Percentiles rank a stretch among this genome's conserved stretches.
Conservation (phyloP, 2,329 filamentous ascomycete genomes). For the Claviceps arundinis region DNA sequence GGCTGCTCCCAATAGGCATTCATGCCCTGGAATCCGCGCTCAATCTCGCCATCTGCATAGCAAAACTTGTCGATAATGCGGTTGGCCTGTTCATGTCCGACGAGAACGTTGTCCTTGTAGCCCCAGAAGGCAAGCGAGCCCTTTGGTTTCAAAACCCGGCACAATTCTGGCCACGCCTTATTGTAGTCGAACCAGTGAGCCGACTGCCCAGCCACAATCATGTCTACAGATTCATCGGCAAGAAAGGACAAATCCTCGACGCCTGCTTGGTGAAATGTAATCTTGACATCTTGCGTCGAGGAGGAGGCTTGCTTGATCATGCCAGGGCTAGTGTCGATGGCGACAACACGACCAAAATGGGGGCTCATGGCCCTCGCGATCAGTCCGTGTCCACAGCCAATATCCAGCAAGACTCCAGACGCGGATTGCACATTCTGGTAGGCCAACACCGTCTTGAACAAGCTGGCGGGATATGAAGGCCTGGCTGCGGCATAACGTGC, state of each 20-base stretch:
- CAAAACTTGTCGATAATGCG: slow-evolving; percentile 40
- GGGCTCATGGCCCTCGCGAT: slow-evolving; percentile 39
- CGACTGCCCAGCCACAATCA: slow-evolving; percentile 38
- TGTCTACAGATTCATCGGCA: slow-evolving; percentile 35
- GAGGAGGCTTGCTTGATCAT: slow-evolving; percentile 41
- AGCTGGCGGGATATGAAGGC: slow-evolving; percentile 40
- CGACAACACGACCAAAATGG: slow-evolving; percentile 37
- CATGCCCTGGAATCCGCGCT: slow-evolving; percentile 33
- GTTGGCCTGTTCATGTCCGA: slow-evolving; percentile 38
- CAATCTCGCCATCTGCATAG: slow-evolving; percentile 35
- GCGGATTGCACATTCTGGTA: slow-evolving; percentile 32
- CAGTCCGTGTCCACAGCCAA: slow-evolving; percentile 51
- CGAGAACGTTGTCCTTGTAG: slow-evolving; percentile 50
- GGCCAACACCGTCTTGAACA: slow-evolving; percentile 39
- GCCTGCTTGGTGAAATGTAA: slow-evolving; percentile 34
- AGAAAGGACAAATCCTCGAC: slow-evolving; percentile 43
- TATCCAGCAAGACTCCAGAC: slow-evolving; percentile 32
- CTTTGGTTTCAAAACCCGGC: slow-evolving; percentile 36
- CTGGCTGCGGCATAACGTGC: slow-evolving; percentile 46
- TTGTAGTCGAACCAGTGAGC: slow-evolving; percentile 54
- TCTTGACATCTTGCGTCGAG: slow-evolving; percentile 27
- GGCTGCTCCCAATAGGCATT: slow-evolving; percentile 49
- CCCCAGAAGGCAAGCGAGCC: slow-evolving; percentile 53
- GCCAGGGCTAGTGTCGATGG: slow-evolving; percentile 41
- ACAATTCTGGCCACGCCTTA: slow-evolving; percentile 41